Conservation (phyloP, 352 stramenopile species). For the Sclerospora graminicola region DNA sequence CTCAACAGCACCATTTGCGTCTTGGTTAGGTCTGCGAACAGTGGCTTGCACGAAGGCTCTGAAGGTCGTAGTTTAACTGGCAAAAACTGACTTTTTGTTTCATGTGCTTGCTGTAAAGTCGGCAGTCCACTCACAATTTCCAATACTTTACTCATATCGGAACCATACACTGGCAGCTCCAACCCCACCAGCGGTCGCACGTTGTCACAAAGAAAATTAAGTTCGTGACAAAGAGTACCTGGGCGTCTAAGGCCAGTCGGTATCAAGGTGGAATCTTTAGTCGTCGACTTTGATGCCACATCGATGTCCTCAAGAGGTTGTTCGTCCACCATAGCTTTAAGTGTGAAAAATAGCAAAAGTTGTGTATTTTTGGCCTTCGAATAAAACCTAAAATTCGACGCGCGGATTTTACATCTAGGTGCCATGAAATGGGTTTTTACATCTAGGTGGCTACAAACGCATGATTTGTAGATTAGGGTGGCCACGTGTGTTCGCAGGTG, state of each 20-base stretch:
- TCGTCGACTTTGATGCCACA: neutral
- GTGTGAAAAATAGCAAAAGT: neutral
- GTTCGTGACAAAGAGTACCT: slow-evolving; percentile 9
- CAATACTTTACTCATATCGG: slow-evolving; percentile 34
- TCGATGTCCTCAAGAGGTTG: slow-evolving; percentile 3
- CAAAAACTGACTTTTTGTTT: slow-evolving; percentile 66
- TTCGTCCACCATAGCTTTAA: slow-evolving; percentile 20
- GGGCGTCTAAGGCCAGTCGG: slow-evolving; percentile 1
- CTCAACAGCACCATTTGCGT: slow-evolving; percentile 65
- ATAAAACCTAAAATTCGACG: neutral
- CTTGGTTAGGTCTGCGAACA: slow-evolving; percentile 75
- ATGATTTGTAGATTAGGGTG: too few species aligned
- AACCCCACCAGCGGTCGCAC: slow-evolving; percentile 46
- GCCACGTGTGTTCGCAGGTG: too few species aligned
- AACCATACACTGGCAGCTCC: slow-evolving; percentile 56
- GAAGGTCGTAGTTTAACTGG: slow-evolving; percentile 60
- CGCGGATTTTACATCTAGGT: neutral
- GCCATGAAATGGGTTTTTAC: too few species aligned
- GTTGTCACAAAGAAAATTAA: slow-evolving; percentile 23
- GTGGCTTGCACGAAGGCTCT: slow-evolving; percentile 73
- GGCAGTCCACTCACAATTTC: slow-evolving; percentile 47
- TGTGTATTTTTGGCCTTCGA: too few species aligned
- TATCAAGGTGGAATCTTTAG: slow-evolving; percentile 3
- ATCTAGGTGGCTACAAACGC: too few species aligned
- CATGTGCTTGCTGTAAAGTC: slow-evolving; percentile 52